phyloP scores from a whole-genome alignment of 2,329 filamentous ascomycete genomes.

The Emydomyces testavorans region DNA sequence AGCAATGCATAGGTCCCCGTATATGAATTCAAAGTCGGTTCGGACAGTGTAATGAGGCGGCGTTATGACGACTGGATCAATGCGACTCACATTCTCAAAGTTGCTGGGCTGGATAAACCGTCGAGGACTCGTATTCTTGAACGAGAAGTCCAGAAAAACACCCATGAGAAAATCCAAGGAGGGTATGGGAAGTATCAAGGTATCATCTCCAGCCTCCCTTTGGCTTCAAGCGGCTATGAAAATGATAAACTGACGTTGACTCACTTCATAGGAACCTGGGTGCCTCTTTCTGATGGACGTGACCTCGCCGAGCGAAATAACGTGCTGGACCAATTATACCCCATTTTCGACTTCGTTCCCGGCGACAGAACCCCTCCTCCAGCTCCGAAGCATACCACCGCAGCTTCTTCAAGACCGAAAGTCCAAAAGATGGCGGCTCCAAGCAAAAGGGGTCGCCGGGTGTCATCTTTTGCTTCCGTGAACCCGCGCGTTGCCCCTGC shows the following conservation, averaged over 20 bases:
- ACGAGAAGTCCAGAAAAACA: conserved; percentile 89
- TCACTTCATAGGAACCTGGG: conserved; percentile 68
- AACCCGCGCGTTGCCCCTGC: background rate
- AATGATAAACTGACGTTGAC: background rate
- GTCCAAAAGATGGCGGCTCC: conserved; percentile 50
- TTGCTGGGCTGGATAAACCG: conserved; percentile 93
- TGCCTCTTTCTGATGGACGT: conserved; percentile 72
- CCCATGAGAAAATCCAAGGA: conserved; percentile 95
- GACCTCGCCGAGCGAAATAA: conserved; percentile 77
- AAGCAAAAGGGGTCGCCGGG: conserved; percentile 16
- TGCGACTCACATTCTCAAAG: conserved; percentile 96
- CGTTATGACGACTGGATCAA: conserved; percentile 96
- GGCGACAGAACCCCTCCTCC: conserved; percentile 83
- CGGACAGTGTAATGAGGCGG: conserved; percentile 91
- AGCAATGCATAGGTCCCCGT: conserved; percentile 61
- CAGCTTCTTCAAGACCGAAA: conserved; percentile 64
- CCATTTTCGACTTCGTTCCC: conserved; percentile 80
- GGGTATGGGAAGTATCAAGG: conserved; percentile 98
- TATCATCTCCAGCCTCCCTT: conserved; percentile 26
- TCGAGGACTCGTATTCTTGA: conserved; percentile 89
- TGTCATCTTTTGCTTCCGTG: conserved; percentile 25
- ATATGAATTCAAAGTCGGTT: conserved; percentile 80
- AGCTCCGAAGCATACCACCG: conserved; percentile 74
- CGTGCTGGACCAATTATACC: conserved; percentile 66
- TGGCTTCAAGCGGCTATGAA: background rate